Conservation (phyloP, 1,284 basidiomycete genomes). For the Cronartium ribicola region DNA sequence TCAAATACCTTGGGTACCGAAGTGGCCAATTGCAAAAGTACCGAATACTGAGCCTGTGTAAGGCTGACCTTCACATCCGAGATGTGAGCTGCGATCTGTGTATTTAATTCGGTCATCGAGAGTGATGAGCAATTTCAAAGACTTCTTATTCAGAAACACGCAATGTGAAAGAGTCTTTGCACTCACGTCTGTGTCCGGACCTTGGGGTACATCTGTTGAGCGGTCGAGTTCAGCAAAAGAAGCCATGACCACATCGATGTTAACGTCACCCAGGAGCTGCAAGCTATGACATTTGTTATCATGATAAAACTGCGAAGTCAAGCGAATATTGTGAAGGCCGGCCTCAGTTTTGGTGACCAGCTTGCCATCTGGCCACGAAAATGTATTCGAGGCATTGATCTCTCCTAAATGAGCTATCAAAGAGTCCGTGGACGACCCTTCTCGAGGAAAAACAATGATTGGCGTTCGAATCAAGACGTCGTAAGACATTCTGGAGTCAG, state of each 20-base stretch:
- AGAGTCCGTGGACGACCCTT: conserved; percentile 65
- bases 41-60: conserved; percentile 82
- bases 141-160: no score
- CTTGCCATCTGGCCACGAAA: conserved; percentile 58
- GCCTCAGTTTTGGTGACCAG: conserved; percentile 65
- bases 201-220: conserved; percentile 45
- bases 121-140: neutral
- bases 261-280: conserved; percentile 90
- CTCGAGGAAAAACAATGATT: conserved; percentile 80
- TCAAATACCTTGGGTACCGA: conserved; percentile 68
- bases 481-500: conserved; percentile 72
- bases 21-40: conserved; percentile 67
- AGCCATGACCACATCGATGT: conserved; percentile 67
- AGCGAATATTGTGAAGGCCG: conserved; percentile 76
- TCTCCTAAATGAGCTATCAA: conserved; percentile 83
- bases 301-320: conserved; percentile 66
- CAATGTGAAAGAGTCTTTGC: neutral
- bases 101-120: neutral
- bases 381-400: conserved; percentile 75
- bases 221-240: conserved; percentile 60
- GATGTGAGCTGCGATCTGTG: conserved; percentile 67
- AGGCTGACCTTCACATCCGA: conserved; percentile 85
- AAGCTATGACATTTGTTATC: conserved; percentile 57
- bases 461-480: conserved; percentile 85
- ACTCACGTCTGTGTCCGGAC: conserved; percentile 48